A percentile compares a stretch with the other conserved stretches of the same genome.
Evolutionary conservation across 2,329 filamentous ascomycete species (phyloP).

Genomic region (Magnaporthiopsis poae): DNA sequence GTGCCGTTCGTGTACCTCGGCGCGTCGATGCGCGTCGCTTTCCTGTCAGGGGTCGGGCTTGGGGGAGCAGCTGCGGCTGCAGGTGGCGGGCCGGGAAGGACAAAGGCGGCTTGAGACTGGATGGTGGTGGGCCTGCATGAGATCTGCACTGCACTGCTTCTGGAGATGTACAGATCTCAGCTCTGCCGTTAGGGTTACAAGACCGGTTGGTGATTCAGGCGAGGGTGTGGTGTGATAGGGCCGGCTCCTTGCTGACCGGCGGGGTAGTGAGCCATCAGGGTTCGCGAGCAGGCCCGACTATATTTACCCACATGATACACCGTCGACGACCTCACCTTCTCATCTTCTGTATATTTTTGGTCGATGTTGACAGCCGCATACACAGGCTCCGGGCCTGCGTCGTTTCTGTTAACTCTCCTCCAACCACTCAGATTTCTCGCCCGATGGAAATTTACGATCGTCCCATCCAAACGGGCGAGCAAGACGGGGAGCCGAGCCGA

Average conservation of each 20-base stretch:
- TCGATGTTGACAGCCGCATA: background rate
- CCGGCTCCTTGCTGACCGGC: too few relatives aligned
- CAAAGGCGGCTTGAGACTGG: background rate
- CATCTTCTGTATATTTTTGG: background rate
- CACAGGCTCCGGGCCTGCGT: background rate
- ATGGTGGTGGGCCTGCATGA: background rate
- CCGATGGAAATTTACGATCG: background rate
- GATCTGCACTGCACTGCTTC: background rate
- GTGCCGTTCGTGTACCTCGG: conserved; percentile 61
- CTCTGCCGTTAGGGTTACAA: background rate
- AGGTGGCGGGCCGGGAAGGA: background rate
- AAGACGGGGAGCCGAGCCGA: background rate
- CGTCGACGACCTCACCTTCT: background rate
- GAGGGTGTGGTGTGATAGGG: background rate
- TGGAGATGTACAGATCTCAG: background rate
- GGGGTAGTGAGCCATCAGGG: background rate
- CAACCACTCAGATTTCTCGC: background rate
- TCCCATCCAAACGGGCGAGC: background rate
- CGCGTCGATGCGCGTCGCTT: conserved; percentile 48
- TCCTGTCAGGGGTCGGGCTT: conserved; percentile 48
- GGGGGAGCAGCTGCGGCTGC: conserved; percentile 10
- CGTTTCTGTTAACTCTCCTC: background rate
- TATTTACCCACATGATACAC: background rate
- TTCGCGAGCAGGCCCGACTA: background rate
- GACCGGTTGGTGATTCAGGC: background rate